Base-by-base conservation (phyloP, 148 eudicot species). In the Camellia lanceoleosa region DNA sequence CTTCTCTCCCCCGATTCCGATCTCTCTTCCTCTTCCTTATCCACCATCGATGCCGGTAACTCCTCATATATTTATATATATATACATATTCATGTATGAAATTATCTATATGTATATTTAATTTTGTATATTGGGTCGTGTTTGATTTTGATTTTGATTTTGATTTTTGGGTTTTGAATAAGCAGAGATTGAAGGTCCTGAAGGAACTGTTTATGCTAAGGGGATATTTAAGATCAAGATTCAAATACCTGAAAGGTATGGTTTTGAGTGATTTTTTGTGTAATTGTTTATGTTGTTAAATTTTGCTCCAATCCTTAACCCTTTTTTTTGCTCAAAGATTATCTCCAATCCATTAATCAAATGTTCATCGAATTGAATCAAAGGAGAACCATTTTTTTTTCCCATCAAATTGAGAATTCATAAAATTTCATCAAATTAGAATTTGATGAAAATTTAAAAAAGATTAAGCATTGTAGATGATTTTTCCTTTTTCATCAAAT, bases 231-330 rank as follows among this genome's bases (percentile, higher is more conserved):
- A 80, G 76, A 78, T 90, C 19, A 84, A 81, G 75, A 88, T 90
- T 80, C 90, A 88, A 73, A 90, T 90, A 60, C 90, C 90, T 67
- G 92, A 90, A 47, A 86, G 92, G 92, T 88, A 76, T 52, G 62
- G 59, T 6, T 61, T 44, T 18, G 46, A 12, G 55, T 18, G 47
- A 12, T 4, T 82, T 74, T 6, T 1, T 41, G 12, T 76, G 7
- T 52, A 54, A 10, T 68, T 42, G 41, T 49, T 49, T 49, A 42
- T 11, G 7, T 2, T 59, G 73, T 58, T 30, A 15, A 42, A 41
- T 51, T 16, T 15, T 46, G 56, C 11, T 30, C 38, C 38, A 30
- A 30, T 30, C 38, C 38, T 30, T 30, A 30, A 30, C 38, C 38
- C 1, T 30, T 30, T 30, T 30, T 30, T 30, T 30, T 1, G 38